Conservation (phyloP, 2,329 filamentous ascomycete species). For the Colletotrichum sp. region DNA sequence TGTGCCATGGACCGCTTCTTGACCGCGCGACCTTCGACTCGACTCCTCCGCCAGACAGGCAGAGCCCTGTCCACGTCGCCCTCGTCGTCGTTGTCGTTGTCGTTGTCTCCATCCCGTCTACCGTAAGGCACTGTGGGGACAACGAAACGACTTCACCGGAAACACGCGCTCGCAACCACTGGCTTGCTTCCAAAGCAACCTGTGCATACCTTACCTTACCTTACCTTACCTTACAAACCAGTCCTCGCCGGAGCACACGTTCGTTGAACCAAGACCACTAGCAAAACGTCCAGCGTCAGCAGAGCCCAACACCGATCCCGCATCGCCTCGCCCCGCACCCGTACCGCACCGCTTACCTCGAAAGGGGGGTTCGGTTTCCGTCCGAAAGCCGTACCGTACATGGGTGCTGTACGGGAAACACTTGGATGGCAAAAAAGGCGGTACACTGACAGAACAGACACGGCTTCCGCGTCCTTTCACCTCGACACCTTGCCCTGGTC, state of each 20-base stretch:
- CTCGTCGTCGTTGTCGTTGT: background rate
- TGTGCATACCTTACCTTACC: background rate
- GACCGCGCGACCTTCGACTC: background rate
- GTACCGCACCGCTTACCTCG: background rate
- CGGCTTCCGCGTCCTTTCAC: background rate
- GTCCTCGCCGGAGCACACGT: background rate
- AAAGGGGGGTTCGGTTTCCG: background rate
- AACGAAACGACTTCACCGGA: background rate
- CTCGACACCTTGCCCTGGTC: background rate
- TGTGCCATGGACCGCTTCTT: background rate
- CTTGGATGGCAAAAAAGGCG: background rate
- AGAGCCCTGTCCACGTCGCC: background rate
- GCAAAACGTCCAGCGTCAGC: background rate
- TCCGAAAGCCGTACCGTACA: background rate
- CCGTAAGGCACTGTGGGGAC: background rate
- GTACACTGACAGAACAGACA: constrained; percentile 2
- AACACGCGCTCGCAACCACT: background rate
- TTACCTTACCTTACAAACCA: background rate
- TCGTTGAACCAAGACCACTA: background rate
- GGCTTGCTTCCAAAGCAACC: background rate
- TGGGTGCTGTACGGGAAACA: background rate
- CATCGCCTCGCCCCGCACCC: background rate
- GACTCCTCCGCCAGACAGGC: background rate
- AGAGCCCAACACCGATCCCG: background rate
- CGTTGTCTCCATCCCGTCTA: background rate